These are phyloP conservation scores for Termitomyces sp. DNA, from an alignment of 768 basidiomycete genomes.

Conservation along the genomic window DNA sequence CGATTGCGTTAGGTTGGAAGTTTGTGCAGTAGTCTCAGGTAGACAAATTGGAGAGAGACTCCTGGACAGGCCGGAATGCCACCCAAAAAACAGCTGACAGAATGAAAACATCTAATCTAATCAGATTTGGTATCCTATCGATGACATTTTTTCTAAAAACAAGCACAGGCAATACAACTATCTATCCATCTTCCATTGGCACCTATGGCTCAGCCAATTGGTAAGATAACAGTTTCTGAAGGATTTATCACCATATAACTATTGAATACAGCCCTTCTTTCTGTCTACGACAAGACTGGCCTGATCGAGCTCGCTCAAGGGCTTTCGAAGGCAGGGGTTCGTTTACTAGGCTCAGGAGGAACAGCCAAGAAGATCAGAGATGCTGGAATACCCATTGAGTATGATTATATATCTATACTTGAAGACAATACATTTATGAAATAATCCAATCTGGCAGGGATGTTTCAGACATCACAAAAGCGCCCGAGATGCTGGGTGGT, in stretches of 20 bases:
- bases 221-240: conserved; percentile 1
- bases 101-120: neutral
- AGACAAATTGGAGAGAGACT: too few relatives aligned
- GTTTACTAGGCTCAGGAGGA: conserved; percentile 91
- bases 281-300: conserved; percentile 94
- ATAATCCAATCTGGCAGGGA: conserved; percentile 51
- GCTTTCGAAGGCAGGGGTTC: conserved; percentile 78
- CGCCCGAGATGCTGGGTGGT: conserved; percentile 98
- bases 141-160: too few relatives aligned
- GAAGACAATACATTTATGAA: neutral
- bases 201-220: conserved; percentile 15
- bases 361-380: conserved; percentile 98
- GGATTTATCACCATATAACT: neutral
- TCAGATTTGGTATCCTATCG: neutral
- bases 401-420: conserved; percentile 24
- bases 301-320: conserved; percentile 86
- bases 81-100: too few relatives aligned
- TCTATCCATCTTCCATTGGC: neutral
- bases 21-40: too few relatives aligned
- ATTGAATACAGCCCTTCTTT: conserved; percentile 66
- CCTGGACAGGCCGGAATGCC: too few relatives aligned
- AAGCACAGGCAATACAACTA: too few relatives aligned
- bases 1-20: neutral
- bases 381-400: conserved; percentile 88
- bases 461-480: conserved; percentile 95